Conservation (phyloP, 495 filamentous ascomycete species). For the Hyaloscypha finlandica region DNA sequence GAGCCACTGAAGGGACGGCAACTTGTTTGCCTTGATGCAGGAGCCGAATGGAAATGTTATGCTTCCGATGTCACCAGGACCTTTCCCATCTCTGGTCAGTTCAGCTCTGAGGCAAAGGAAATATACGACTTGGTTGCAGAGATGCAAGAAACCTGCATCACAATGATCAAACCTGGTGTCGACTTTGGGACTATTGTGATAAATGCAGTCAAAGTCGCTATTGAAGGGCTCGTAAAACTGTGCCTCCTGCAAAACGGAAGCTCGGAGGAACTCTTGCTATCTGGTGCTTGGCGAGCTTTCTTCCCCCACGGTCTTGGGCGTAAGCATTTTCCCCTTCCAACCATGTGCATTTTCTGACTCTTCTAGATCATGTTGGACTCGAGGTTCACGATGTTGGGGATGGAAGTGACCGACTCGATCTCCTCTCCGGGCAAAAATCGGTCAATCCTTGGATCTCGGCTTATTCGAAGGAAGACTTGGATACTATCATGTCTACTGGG, state of each 20-base stretch:
- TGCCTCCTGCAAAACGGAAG: slow-evolving; percentile 64
- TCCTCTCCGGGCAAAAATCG: slow-evolving; percentile 11
- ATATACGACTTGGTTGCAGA: slow-evolving; percentile 76
- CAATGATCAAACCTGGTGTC: slow-evolving; percentile 62
- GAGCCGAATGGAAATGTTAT: slow-evolving; percentile 82
- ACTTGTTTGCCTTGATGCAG: slow-evolving; percentile 82
- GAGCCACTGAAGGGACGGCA: slow-evolving; percentile 65
- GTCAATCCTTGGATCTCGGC: slow-evolving; percentile 4
- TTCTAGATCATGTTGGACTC: slow-evolving; percentile 73
- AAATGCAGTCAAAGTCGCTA: slow-evolving; percentile 71
- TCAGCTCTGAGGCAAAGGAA: slow-evolving; percentile 63
- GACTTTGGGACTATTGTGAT: slow-evolving; percentile 63
- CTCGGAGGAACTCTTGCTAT: slow-evolving; percentile 62
- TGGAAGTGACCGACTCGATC: slow-evolving; percentile 23
- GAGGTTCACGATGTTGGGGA: slow-evolving; percentile 79
- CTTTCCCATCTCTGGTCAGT: slow-evolving; percentile 65
- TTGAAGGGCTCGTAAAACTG: slow-evolving; percentile 66
- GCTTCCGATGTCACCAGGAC: slow-evolving; percentile 91
- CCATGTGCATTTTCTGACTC: slow-evolving; percentile 46
- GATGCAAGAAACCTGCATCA: slow-evolving; percentile 83
- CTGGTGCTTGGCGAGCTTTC: slow-evolving; percentile 74
- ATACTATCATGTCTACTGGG: slow-evolving; percentile 74
- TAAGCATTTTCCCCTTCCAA: slow-evolving; percentile 11
- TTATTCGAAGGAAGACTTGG: slow-evolving; percentile 28
- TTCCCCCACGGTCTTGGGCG: slow-evolving; percentile 79